These are phyloP conservation scores for Carpinus viminea DNA, from an alignment of 306 rosid genomes.

Conservation along the genomic window DNA sequence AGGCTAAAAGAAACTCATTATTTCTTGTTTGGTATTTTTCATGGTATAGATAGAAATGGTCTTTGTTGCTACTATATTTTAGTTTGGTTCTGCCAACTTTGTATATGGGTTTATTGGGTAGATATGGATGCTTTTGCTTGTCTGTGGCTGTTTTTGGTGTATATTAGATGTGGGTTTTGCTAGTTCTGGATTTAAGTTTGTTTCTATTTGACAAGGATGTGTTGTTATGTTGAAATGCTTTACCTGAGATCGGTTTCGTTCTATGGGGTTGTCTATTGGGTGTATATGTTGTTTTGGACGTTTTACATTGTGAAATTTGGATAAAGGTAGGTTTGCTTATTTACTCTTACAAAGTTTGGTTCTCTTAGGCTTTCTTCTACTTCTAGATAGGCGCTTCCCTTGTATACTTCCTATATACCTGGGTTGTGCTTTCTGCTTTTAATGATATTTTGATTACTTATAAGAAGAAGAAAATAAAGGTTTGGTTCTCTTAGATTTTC, in stretches of 20 bases:
- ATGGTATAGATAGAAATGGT: background rate
- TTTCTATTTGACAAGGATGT: background rate
- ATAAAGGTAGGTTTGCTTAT: background rate
- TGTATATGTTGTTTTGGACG: background rate
- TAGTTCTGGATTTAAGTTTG: background rate
- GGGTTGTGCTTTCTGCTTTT: too few relatives aligned
- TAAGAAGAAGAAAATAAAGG: too few relatives aligned
- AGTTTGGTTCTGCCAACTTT: background rate
- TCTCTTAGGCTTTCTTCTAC: too few relatives aligned
- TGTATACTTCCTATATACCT: too few relatives aligned
- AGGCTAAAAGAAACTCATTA: background rate
- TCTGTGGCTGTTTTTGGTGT: background rate
- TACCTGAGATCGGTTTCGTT: background rate
- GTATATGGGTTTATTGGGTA: background rate
- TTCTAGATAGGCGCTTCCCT: too few relatives aligned
- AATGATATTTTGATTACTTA: too few relatives aligned
- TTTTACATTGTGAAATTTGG: background rate
- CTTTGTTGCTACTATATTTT: background rate
- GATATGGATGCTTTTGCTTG: background rate
- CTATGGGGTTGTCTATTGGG: background rate
- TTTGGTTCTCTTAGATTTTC: too few relatives aligned
- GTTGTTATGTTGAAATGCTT: background rate
- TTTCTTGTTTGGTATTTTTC: background rate
- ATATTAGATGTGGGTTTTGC: background rate
- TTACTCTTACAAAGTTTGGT: too few relatives aligned